Evolutionary conservation across 768 basidiomycete genomes (phyloP), one percentile per base, ranked within the genome.

Genomic region (Lactarius akahatsu): DNA sequence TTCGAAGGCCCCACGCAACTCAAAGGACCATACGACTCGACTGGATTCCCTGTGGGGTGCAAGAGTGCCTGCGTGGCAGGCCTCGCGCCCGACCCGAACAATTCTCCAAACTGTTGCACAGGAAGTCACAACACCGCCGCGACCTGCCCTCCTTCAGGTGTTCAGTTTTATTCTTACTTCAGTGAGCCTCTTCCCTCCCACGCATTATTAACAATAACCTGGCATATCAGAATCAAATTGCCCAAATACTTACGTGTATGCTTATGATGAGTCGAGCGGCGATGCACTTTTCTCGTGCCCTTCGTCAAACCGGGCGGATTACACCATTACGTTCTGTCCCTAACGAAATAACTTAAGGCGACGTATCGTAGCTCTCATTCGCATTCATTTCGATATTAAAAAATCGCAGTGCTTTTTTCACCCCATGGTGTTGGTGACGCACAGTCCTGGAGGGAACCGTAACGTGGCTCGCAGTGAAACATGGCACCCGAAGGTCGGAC

Each of bases 31-130:
- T 78, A 71, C 69, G 76, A 80, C 70, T 71, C 73, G 43, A 70
- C 73, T 38, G 73, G 78, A 62, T 76, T 74, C 71, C 74, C 77
- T 55, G 79, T 79, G 2, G 81, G 81, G 38, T 82, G 81, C 75
- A 79, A 78, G 71, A 78, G 75, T 61, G 80, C 80, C 4, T 83
- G 81, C 70, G 59, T 66, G 23, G 79, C 79, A 7, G 43, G 79
- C 57, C 72, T 82, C 34, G 74, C 75, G 64, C 78, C 38, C 38
- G 38, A 40, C 38, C 38, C 38, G 38, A 40, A 40, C 38, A 40
- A 40, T 15, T 40, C 38, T 77, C 5, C 80, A 5, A 86, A 88
- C 71, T 89, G 88, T 74, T 90, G 88, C 77, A 82, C 82, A 18
- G 38, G 38, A 15, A 40, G 38, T 50, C 77, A 82, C 75, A 76